Base-by-base conservation (phyloP, 1,284 basidiomycete genomes). In the Ceratobasidium sp. region DNA sequence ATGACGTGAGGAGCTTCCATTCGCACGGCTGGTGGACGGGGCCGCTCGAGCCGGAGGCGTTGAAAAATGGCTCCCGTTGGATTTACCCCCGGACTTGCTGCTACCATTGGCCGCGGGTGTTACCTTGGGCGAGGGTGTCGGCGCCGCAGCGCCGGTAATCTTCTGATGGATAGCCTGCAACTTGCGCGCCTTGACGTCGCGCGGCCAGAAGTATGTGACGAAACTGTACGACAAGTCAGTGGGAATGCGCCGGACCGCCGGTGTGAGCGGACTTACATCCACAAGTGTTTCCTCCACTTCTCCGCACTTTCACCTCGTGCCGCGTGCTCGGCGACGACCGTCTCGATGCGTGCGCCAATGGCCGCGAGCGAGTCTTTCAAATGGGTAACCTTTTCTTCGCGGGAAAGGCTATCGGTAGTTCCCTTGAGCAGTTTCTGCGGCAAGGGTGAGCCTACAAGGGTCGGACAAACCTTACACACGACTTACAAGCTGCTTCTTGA, bases 181-280 rank as follows among this genome's bases (percentile, higher is more conserved):
- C 78, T 95, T 95, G 19, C 85, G 86, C 13, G 93, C 92, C 77
- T 91, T 94, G 72, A 96, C 93, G 79, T 95, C 93, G 80, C 95
- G 93, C 2, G 95, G 95, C 95, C 95, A 98, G 80, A 98, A 98
- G 69, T 95, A 84, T 1, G 93, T 94, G 39, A 95, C 92, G 73
- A 96, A 96, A 49, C 90, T 93, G 73, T 23, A 42, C 62, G 27
- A 47, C 30, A 72, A 70, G 69, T 67, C 72, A 13, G 50, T 64
- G 47, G 47, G 70, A 23, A 69, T 49, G 27, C 27, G 44, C 21
- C 25, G 42, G 53, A 47, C 50, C 42, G 14, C 27, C 56, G 1
- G 4, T 36, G 33, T n/a, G 33, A 29, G 16, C 14, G 57, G 13
- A 89, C 92, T 79, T 78, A 94, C 87, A 93, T 90, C 95, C 96